Percentiles rank a stretch among this genome's conserved stretches.
Evolutionary conservation across 768 basidiomycete genomes (phyloP).

Genomic region (Pleurotus giganteus): DNA sequence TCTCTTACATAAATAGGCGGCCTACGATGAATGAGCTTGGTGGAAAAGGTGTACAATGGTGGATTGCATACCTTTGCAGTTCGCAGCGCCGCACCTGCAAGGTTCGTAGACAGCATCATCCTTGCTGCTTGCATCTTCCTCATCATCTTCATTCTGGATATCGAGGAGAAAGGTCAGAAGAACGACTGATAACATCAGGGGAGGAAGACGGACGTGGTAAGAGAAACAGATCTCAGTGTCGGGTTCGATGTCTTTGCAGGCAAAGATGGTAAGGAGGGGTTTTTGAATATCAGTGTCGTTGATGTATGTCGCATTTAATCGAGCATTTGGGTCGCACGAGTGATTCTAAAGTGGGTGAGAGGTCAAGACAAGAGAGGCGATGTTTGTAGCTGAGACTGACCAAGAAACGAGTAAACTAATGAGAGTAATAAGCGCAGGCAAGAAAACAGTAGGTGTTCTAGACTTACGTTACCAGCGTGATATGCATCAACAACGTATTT

Average conservation of each 20-base stretch:
- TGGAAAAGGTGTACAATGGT: background rate
- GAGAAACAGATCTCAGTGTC: conserved; percentile 78
- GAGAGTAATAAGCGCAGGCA: conserved; percentile 7
- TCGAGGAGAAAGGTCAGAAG: background rate
- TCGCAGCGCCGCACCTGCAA: conserved; percentile 51
- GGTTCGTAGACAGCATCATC: conserved; percentile 43
- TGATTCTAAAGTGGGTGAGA: conserved; percentile 91
- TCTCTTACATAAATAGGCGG: too few relatives aligned
- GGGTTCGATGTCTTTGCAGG: conserved; percentile 57
- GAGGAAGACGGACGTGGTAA: conserved; percentile 41
- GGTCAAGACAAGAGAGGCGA: too few relatives aligned
- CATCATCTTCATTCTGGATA: conserved; percentile 10
- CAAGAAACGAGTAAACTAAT: conserved; percentile 87
- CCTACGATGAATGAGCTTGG: background rate
- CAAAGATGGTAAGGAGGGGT: conserved; percentile 68
- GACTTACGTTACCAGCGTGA: conserved; percentile 79
- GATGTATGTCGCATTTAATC: conserved; percentile 70
- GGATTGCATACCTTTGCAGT: conserved; percentile 41
- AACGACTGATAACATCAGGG: background rate
- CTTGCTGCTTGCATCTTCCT: conserved; percentile 16
- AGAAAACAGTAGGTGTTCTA: background rate
- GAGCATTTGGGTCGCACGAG: conserved; percentile 85
- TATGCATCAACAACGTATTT: conserved; percentile 81
- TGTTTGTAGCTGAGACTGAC: too few relatives aligned
- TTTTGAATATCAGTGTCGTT: conserved; percentile 73